Evolutionary conservation across 192 early-diverging fungal species (phyloP), one percentile per base, ranked within the genome.

Genomic region (Funneliformis mosseae): DNA sequence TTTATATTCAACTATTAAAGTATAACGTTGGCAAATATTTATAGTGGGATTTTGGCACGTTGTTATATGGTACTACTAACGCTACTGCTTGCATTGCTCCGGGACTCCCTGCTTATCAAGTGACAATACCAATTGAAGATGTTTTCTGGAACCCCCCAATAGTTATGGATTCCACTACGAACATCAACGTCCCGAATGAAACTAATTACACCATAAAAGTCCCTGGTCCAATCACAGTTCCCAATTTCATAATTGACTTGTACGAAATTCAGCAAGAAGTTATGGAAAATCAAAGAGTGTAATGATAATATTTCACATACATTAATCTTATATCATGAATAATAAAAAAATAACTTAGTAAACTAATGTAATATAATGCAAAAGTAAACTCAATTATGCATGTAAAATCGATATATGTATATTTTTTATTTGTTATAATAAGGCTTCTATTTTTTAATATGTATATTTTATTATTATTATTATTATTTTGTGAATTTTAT

Each of bases 121-220:
- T 76, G 8, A 76, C 42, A 14, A 76, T 76, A 62, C 74, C 73
- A 55, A 38, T 55, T 23, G 16, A 8, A 16, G 73, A 75, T 75
- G 59, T 76, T 23, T 76, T 76, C 38, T 76, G 43, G 18, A 38
- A 41, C 60, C 23, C 74, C 74, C 12, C 74, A 33, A 33, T 60
- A 14, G 38, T 76, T 39, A 12, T 68, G 66, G 33, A 39, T 33
- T 3, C 3, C 33, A 2, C 33, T 33, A 33, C 33, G 3, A 33
- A 33, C 33, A 33, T 3, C 33, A 38, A n/a, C 28, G 66, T 39
- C 38, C 14, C n/a, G 38, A 68, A 68, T 68, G 74, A 21, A 38
- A 38, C 16, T 2, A 33, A 25, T 23, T 61, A 76, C 38, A 39
- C 25, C 62, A 23, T 60, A 62, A 8, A 14, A 41, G 50, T 76